Conservation (phyloP, 2,329 filamentous ascomycete genomes). For the Plectosphaerella plurivora region DNA sequence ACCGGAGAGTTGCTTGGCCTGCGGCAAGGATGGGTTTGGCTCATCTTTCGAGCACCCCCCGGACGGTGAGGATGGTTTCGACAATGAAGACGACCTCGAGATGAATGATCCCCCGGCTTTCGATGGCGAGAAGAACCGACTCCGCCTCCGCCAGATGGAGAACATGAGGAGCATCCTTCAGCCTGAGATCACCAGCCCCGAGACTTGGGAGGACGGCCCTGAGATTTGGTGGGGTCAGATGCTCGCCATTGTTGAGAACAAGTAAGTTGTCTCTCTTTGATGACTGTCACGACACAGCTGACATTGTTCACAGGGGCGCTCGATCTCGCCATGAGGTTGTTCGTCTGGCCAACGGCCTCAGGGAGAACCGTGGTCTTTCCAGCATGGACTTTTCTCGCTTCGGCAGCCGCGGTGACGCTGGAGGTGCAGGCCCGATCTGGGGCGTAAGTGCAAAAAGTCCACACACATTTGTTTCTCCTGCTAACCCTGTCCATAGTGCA, state of each 20-base stretch:
- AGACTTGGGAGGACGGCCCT: neutral
- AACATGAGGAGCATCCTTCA: neutral
- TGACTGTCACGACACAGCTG: neutral
- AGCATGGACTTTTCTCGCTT: constrained; percentile 1
- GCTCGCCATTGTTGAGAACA: neutral
- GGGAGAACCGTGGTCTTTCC: neutral
- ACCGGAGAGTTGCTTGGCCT: neutral
- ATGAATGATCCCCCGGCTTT: neutral
- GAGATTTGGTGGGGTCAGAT: constrained; percentile 1
- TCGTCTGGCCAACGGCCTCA: neutral
- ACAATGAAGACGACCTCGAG: neutral
- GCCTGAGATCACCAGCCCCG: neutral
- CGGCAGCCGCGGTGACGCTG: neutral
- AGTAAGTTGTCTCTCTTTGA: neutral
- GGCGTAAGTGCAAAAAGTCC: neutral
- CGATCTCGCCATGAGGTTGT: neutral
- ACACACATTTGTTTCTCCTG: neutral
- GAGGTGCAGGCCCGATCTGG: constrained; percentile 4
- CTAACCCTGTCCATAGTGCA: neutral
- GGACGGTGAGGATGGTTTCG: neutral
- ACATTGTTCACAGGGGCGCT: neutral
- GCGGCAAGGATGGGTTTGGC: neutral
- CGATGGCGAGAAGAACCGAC: neutral
- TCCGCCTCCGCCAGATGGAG: neutral
- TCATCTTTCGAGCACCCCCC: neutral